Conservation (phyloP, 176 grass and related monocot species). For the Phragmites australis region DNA sequence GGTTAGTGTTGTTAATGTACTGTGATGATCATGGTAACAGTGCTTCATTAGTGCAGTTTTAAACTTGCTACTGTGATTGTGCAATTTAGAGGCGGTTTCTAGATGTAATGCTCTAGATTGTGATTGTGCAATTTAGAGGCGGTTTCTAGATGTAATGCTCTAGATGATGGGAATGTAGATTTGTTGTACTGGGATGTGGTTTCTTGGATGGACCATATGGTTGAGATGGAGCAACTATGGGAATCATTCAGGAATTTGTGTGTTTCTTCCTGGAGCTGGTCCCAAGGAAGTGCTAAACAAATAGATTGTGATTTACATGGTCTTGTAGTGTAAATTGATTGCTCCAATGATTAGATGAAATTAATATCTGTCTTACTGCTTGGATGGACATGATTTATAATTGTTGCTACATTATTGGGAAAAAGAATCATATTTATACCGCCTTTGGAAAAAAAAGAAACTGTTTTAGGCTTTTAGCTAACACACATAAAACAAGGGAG, state of each 20-base stretch:
- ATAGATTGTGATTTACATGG: not conserved
- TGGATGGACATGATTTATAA: not conserved
- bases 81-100: conserved; percentile 25
- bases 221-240: conserved; percentile 21
- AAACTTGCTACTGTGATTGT: conserved; percentile 6
- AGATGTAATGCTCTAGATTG: not conserved
- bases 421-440: not conserved
- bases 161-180: conserved; percentile 25
- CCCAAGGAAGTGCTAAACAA: not conserved
- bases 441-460: not conserved
- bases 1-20: not conserved
- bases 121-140: conserved; percentile 30
- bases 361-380: not conserved
- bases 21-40: not conserved
- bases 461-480: not conserved
- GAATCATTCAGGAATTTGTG: not conserved
- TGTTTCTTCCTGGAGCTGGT: not conserved
- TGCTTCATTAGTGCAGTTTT: not conserved
- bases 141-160: not conserved
- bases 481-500: not conserved
- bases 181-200: not conserved
- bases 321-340: conserved; percentile 3
- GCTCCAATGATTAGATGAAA: not conserved
- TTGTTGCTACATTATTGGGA: not conserved
- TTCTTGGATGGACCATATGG: not conserved